Evolutionary conservation across 1,284 basidiomycete species (phyloP), one percentile per base, ranked within the genome.

Genomic region (Ustilago xerochloae): DNA sequence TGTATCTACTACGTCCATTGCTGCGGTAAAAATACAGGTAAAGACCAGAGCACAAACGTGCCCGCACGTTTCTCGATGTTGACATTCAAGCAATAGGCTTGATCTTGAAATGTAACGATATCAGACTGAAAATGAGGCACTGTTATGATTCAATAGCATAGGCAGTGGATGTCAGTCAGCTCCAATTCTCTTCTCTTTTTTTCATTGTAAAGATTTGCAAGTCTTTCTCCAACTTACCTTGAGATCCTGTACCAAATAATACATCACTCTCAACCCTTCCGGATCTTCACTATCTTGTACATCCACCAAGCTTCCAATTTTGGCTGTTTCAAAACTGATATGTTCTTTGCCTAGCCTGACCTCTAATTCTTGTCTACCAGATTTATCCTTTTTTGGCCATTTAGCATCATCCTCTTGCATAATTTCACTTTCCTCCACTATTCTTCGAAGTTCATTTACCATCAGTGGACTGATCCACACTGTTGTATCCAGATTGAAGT

Each of bases 331-430:
- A 78, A 99, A 99, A 0, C 94, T 91, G 71, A 99, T 97, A 84
- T 98, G 96, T 79, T 97, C 93, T 82, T 91, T 94, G 46, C 95
- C 95, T 63, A 97, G 85, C 63, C 93, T 89, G 59, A 99, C 92
- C 85, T 99, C 96, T 48, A 99, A 89, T 85, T 99, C 97, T 85
- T 99, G 96, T 85, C 95, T 93, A 43, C 96, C 97, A 20, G 97
- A 93, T 46, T 97, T 93, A 85, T 97, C 97, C 88, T 96, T 97
- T 87, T 97, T 96, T 5, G 96, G 96, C 97, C 96, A 99, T 80
- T 93, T 92, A 0, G 90, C 89, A 86, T 99, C 96, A 85, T 99
- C 96, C 89, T 99, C 97, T 87, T 94, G 97, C 63, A 92, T 92
- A 75, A 99, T 94, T 81, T 99, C 97, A 84, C 92, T 94, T 28